A percentile compares a stretch with the other conserved stretches of the same genome.
Evolutionary conservation across 2,329 filamentous ascomycete species (phyloP).

Genomic region (Lasiodiplodia gonubiensis): DNA sequence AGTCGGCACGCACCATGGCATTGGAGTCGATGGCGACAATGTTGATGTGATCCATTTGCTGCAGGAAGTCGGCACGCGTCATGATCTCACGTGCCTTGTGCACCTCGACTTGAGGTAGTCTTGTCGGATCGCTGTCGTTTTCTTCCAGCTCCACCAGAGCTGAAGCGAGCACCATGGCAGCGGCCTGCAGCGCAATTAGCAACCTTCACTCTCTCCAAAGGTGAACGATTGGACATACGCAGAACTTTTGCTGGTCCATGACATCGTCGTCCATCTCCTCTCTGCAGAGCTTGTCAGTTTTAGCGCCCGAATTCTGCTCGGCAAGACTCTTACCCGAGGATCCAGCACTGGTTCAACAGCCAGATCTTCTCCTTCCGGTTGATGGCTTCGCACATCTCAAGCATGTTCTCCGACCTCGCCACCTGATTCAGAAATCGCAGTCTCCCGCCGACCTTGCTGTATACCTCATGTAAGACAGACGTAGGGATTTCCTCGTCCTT

Average conservation of each 20-base stretch:
- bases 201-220: no score
- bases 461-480: slow-evolving; percentile 71
- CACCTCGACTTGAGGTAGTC: slow-evolving; percentile 74
- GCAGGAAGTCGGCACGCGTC: slow-evolving; percentile 91
- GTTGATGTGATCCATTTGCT: slow-evolving; percentile 84
- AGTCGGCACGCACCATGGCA: slow-evolving; percentile 77
- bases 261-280: slow-evolving; percentile 84
- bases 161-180: slow-evolving; percentile 84
- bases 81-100: slow-evolving; percentile 81
- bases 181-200: slow-evolving; percentile 59
- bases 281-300: background rate
- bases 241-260: slow-evolving; percentile 91
- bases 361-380: slow-evolving; percentile 70
- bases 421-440: slow-evolving; percentile 82
- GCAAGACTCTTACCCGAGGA: slow-evolving; percentile 57
- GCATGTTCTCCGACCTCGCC: slow-evolving; percentile 77
- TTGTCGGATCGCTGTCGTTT: slow-evolving; percentile 60
- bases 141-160: slow-evolving; percentile 80
- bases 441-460: slow-evolving; percentile 81
- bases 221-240: slow-evolving; percentile 58
- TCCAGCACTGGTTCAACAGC: slow-evolving; percentile 74
- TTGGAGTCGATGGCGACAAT: slow-evolving; percentile 86
- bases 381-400: slow-evolving; percentile 71
- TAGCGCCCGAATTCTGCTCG: no score
- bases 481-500: slow-evolving; percentile 62